These are phyloP conservation scores for Rosa rugosa DNA, from an alignment of 306 rosid genomes.

Conservation along the genomic window DNA sequence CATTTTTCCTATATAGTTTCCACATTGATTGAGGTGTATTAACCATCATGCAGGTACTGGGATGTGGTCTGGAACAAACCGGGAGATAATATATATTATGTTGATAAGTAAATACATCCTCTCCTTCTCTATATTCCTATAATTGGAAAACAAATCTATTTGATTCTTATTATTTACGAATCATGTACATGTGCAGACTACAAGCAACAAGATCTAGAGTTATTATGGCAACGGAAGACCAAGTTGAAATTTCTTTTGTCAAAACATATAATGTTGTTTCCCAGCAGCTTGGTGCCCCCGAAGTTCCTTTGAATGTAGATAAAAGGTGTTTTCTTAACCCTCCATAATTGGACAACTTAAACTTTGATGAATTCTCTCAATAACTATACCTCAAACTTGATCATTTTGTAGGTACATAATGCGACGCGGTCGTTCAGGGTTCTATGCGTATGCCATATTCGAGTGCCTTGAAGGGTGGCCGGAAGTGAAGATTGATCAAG, in stretches of 20 bases:
- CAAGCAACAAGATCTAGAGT: slow-evolving; percentile 38
- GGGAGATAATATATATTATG: neutral
- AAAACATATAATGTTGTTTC: slow-evolving; percentile 46
- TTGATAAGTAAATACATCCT: neutral
- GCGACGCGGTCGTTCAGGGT: slow-evolving; percentile 56
- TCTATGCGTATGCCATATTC: slow-evolving; percentile 57
- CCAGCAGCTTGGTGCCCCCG: neutral
- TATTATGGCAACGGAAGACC: slow-evolving; percentile 22
- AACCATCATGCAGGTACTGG: slow-evolving; percentile 45
- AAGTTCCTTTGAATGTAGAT: slow-evolving; percentile 59
- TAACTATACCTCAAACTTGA: neutral
- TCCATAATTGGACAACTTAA: neutral
- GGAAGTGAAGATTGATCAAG: slow-evolving; percentile 41
- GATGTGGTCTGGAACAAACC: slow-evolving; percentile 62
- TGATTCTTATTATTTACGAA: neutral
- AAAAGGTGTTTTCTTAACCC: slow-evolving; percentile 42
- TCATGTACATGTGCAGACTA: slow-evolving; percentile 36
- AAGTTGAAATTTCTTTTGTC: slow-evolving; percentile 68
- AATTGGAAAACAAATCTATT: neutral
- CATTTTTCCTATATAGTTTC: neutral
- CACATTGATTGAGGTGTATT: neutral
- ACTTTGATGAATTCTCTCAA: neutral
- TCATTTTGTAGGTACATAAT: slow-evolving; percentile 52
- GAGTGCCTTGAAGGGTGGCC: slow-evolving; percentile 59
- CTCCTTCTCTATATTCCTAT: neutral